Evolutionary conservation across 169 alveolate genomes (phyloP), one percentile per base, ranked within the genome.

Genomic region (Plasmodium ovale): DNA sequence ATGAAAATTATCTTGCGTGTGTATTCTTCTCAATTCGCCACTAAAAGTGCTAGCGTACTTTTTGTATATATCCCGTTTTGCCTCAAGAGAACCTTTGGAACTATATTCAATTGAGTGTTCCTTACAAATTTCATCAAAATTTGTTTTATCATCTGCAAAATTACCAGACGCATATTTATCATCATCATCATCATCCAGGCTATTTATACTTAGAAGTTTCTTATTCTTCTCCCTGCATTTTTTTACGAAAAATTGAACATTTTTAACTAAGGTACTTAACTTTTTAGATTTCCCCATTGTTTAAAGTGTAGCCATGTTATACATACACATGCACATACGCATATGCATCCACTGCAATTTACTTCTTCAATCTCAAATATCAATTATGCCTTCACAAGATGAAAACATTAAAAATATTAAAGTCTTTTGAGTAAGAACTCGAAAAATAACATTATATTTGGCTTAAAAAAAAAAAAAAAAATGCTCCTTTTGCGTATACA

Each of bases 171-270:
- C 29, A 19, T 19, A 9, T 25, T 58, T 27, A n/a, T 19, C 73
- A 42, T 77, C 77, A 67, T 59, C 65, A 21, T 29, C 19, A 35
- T 56, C 70, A n/a, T 77, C 88, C 64, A 77, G 49, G 25, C 88
- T 77, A 6, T 68, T 77, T 58, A 77, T 16, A 39, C 69, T 60
- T 31, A 77, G 65, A 49, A 77, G 37, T 62, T 77, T 77, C 54
- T 77, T 59, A 53, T 77, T 77, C 62, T 77, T 59, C 44, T 77
- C 88, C 23, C 79, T 77, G 33, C 88, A 77, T 77, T 60, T 77
- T 29, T 49, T 77, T 23, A 77, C 88, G 67, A 77, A 77, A 44
- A 77, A 77, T 68, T 77, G 65, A 33, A 77, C 88, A 37, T 62
- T 77, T 25, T 77, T 77, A 14, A 77, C 88, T 77, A 77, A 56